These are phyloP conservation scores for Tolypocladium amazonense DNA, from an alignment of 2,329 filamentous ascomycete genomes.

Conservation along the genomic window DNA sequence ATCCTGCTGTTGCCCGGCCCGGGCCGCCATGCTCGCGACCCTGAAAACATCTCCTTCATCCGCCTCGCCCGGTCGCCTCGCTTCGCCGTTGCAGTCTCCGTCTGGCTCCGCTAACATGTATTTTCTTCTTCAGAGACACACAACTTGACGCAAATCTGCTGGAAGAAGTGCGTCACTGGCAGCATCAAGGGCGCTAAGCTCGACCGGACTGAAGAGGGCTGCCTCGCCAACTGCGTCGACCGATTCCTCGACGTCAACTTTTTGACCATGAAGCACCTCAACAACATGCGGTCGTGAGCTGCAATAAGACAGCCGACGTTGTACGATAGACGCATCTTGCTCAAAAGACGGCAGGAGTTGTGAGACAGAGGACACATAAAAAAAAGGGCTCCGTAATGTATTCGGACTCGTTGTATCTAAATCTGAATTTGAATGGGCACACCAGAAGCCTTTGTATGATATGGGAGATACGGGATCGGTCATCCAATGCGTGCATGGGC, in stretches of 20 bases:
- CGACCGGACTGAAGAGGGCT: conserved; percentile 68
- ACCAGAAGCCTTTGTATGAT: neutral
- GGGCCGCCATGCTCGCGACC: neutral
- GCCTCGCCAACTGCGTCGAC: conserved; percentile 87
- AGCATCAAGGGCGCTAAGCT: conserved; percentile 62
- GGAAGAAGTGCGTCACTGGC: conserved; percentile 82
- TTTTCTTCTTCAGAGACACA: conserved; percentile 35
- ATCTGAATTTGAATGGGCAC: neutral
- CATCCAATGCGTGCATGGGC: neutral
- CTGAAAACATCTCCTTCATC: neutral
- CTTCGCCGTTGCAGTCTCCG: neutral
- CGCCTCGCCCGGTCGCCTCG: neutral
- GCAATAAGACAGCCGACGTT: neutral
- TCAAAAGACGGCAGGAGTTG: neutral
- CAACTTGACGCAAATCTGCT: conserved; percentile 65
- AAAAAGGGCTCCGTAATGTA: neutral
- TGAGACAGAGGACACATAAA: neutral
- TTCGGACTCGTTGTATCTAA: neutral
- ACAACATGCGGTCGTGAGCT: conserved; percentile 38
- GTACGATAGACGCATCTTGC: conserved; percentile 2
- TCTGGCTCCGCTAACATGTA: conserved; percentile 3
- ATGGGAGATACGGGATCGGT: neutral
- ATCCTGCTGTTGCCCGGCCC: neutral
- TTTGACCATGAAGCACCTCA: conserved; percentile 75
- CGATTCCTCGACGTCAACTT: conserved; percentile 85